These are phyloP conservation scores for Panicum virgatum DNA, from an alignment of 202 grass and related monocot species.

Conservation along the genomic window DNA sequence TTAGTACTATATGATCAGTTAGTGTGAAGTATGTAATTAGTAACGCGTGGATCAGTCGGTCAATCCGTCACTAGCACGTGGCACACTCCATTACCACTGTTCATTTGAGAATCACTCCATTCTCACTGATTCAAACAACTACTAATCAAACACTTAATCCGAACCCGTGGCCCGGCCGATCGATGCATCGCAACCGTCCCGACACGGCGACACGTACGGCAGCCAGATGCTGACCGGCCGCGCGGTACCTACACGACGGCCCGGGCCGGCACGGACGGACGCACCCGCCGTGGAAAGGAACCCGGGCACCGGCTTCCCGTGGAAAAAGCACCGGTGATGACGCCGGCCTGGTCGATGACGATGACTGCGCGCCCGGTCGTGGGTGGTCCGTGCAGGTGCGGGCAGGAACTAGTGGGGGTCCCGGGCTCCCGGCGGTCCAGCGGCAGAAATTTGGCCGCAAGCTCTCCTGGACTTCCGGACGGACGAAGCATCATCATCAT, in stretches of 20 bases:
- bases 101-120: no score
- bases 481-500: not conserved
- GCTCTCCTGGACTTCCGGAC: not conserved
- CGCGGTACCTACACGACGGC: not conserved
- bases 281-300: not conserved
- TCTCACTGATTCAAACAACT: no score
- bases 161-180: not conserved
- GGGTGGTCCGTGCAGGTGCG: not conserved
- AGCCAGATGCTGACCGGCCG: not conserved
- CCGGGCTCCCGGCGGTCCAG: no score
- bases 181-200: not conserved
- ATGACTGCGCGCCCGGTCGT: no score
- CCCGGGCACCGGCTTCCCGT: not conserved
- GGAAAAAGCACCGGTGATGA: not conserved
- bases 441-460: not conserved
- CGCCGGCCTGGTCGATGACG: no score
- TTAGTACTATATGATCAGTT: no score
- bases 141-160: no score
- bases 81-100: no score
- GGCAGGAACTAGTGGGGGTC: no score
- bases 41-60: no score
- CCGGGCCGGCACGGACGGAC: not conserved
- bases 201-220: not conserved
- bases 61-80: no score
- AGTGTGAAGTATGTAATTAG: no score